Base-by-base conservation (phyloP, 169 alveolate species). In the Ichthyophthirius multifiliis region DNA sequence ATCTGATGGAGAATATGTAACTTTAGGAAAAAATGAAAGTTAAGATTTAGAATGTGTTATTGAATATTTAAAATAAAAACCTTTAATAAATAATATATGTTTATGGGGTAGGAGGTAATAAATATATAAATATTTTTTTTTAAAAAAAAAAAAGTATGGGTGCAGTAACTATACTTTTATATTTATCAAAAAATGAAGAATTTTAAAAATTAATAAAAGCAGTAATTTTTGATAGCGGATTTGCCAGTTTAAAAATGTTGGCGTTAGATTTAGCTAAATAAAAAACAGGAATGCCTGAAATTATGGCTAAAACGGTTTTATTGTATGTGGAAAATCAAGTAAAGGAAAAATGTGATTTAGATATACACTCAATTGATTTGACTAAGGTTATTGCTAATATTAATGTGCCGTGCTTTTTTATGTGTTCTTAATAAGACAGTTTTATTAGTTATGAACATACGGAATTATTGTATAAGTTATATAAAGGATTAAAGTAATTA, bases 101-200 rank as follows among this genome's bases (percentile, higher is more conserved):
- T 39, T 83, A 83, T 83, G 88, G 88, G 88, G 88, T 1, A 64
- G 88, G 18, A n/a, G n/a, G n/a, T n/a, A n/a, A n/a, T n/a, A n/a
- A n/a, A n/a, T n/a, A n/a, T n/a, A n/a, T n/a, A n/a, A n/a, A n/a
- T n/a, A n/a, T n/a, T n/a, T n/a, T n/a, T n/a, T n/a, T n/a, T n/a
- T n/a, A n/a, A n/a, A n/a, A n/a, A n/a, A n/a, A n/a, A n/a, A n/a
- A n/a, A n/a, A 62, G 80, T 5, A 83, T 83, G 88, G 88, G 83
- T 5, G 88, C 88, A 1, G 84, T 83, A 3, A 83, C 83, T 34
- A 65, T 81, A 12, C 41, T 75, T 47, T 37, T 83, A 32, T 83
- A 83, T 83, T 43, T 83, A 5, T 82, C 89, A 37, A 55, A 55
- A 7, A 16, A 55, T 27, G 3, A 55, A 27, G n/a, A n/a, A n/a